Base-by-base conservation (phyloP, 768 basidiomycete species). In the Amyloporia xantha region DNA sequence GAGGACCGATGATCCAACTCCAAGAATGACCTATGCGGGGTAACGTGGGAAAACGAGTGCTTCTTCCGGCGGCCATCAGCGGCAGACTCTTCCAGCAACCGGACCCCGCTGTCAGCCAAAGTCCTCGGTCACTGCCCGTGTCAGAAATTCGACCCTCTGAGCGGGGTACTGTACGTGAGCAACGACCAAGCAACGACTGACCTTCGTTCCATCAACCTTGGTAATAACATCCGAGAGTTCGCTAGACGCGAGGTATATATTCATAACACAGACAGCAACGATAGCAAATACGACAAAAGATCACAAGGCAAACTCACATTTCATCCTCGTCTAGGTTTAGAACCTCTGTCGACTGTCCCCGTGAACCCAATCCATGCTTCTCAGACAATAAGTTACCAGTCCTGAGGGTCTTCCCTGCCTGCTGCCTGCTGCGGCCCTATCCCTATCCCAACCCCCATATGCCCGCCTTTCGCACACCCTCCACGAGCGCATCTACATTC, bases 401-500 rank as follows among this genome's bases (percentile, higher is more conserved):
- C 38, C 19, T 21, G 9, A 15, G 30, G 30, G 30, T 15, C 30
- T 33, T 33, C 9, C 15, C 30, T 33, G 7, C 38, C 9, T 9
- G 12, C 38, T 39, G 10, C 17, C 38, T 39, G 38, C 38, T 39
- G 38, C 38, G 38, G 26, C 26, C 10, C n/a, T n/a, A 23, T 23
- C 2, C 21, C 47, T 46, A 77, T 27, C 66, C 80, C 48, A 91
- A 63, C 5, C 91, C 90, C 89, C 89, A 94, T 48, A 93, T 81
- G 0, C 91, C 90, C 0, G 88, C 89, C 65, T 82, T 86, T 52
- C 84, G 73, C 27, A 95, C 86, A 0, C 91, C 84, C 53, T 91
- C 89, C 4, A 95, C 89, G 9, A 95, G 73, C 25, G 87, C 85
- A 62, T 94, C 92, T 2, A 95, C 92, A 62, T 95, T 94, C 3